Conservation (phyloP, 371 early-diverging fungal species). For the Mortierella sp. region DNA sequence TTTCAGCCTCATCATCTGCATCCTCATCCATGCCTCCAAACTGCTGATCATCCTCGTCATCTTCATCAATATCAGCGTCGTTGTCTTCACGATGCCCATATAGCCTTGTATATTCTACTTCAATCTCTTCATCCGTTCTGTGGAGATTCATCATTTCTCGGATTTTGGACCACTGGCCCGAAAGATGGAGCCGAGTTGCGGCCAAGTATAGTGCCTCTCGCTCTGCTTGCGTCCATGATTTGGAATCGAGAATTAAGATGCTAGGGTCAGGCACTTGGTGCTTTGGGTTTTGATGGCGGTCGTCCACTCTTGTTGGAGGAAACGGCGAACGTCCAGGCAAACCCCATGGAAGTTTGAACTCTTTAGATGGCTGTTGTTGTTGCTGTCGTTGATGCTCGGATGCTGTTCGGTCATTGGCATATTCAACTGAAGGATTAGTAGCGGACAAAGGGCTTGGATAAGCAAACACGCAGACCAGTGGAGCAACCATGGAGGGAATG, state of each 20-base stretch:
- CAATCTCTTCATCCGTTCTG: conserved; percentile 38
- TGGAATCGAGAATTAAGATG: conserved; percentile 9
- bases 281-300: neutral
- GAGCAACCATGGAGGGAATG: conserved; percentile 41
- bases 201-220: conserved; percentile 36
- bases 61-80: neutral
- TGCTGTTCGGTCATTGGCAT: neutral
- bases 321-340: neutral
- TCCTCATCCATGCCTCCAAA: conserved; percentile 8
- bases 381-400: neutral
- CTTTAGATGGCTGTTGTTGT: neutral
- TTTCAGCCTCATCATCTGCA: conserved; percentile 23
- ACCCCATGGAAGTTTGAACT: conserved; percentile 11
- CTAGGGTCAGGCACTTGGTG: conserved; percentile 7
- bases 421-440: neutral
- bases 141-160: conserved; percentile 40
- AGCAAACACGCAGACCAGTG: conserved; percentile 34
- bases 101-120: conserved; percentile 15
- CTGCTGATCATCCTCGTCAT: conserved; percentile 2
- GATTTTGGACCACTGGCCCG: conserved; percentile 43
- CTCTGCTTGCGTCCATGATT: conserved; percentile 32
- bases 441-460: conserved; percentile 17
- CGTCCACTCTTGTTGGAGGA: neutral
- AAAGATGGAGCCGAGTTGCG: conserved; percentile 26
- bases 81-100: conserved; percentile 14